Evolutionary conservation across 164 flowering plant genomes (phyloP).

Genomic region (Sextonia rubra): DNA sequence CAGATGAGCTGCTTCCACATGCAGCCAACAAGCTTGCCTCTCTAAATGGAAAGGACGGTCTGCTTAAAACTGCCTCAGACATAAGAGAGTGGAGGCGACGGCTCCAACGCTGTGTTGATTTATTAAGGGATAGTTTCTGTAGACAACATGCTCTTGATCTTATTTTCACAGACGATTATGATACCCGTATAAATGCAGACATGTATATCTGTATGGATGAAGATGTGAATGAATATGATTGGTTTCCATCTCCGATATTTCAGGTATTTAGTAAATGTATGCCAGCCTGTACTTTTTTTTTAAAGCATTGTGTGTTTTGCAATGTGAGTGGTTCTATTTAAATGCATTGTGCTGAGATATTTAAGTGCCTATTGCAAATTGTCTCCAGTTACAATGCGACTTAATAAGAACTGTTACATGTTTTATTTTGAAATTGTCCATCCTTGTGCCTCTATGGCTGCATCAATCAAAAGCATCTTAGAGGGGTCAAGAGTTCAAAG

Average conservation of each 20-base stretch:
- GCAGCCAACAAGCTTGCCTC: slow-evolving; percentile 83
- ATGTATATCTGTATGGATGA: slow-evolving; percentile 83
- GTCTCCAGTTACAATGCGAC: too few species aligned
- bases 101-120: slow-evolving; percentile 73
- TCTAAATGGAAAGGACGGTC: slow-evolving; percentile 44
- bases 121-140: slow-evolving; percentile 81
- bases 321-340: too few species aligned
- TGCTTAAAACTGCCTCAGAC: slow-evolving; percentile 51
- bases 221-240: slow-evolving; percentile 60
- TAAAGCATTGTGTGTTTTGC: too few species aligned
- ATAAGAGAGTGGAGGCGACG: slow-evolving; percentile 90
- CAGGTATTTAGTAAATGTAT: slow-evolving; percentile 49
- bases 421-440: too few species aligned
- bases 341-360: too few species aligned
- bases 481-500: too few species aligned
- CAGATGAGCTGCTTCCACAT: slow-evolving; percentile 95
- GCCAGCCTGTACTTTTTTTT: neutral
- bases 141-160: slow-evolving; percentile 94
- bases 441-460: too few species aligned
- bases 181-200: slow-evolving; percentile 72
- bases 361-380: too few species aligned
- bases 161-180: slow-evolving; percentile 91
- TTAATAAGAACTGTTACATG: too few species aligned
- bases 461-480: too few species aligned
- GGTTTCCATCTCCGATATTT: slow-evolving; percentile 91